These are phyloP conservation scores for Emericellopsis terricola DNA, from an alignment of 495 filamentous ascomycete species.

Conservation along the genomic window DNA sequence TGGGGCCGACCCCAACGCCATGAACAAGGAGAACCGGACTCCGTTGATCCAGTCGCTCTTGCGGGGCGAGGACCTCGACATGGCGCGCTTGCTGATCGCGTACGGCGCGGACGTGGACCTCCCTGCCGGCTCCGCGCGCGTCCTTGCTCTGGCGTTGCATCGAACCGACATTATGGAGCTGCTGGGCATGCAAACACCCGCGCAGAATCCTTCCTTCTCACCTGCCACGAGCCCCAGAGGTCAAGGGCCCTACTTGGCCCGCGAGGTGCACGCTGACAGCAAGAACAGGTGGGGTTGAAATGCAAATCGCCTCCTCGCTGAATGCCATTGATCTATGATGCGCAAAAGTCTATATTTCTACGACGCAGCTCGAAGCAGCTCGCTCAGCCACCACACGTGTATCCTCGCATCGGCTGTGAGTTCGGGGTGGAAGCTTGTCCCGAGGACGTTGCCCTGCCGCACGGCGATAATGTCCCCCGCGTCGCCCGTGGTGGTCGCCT, in stretches of 20 bases:
- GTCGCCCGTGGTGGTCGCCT: slow-evolving; percentile 15
- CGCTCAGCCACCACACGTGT: slow-evolving; percentile 81
- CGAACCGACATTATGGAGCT: slow-evolving; percentile 1
- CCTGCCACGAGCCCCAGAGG: too few species aligned
- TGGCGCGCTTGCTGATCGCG: slow-evolving; percentile 1
- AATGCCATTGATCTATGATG: too few species aligned
- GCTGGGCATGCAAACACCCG: slow-evolving; percentile 1
- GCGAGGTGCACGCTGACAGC: too few species aligned
- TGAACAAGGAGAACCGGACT: slow-evolving; percentile 2
- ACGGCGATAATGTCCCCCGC: slow-evolving; percentile 82
- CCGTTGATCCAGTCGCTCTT: slow-evolving; percentile 3
- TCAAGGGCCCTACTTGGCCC: too few species aligned
- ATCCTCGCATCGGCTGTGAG: slow-evolving; percentile 78
- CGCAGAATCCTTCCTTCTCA: too few species aligned
- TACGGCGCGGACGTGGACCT: slow-evolving; percentile 5
- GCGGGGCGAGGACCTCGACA: not conserved
- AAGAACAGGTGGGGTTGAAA: too few species aligned
- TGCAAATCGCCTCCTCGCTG: too few species aligned
- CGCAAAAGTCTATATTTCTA: too few species aligned
- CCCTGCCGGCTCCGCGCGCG: not conserved
- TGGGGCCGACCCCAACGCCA: slow-evolving; percentile 13
- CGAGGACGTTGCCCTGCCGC: slow-evolving; percentile 83
- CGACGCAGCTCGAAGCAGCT: slow-evolving; percentile 40
- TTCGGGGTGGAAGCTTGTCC: slow-evolving; percentile 94
- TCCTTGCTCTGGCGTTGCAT: not conserved